Percentiles rank a stretch among this genome's conserved stretches.
Evolutionary conservation across 2,329 filamentous ascomycete species (phyloP).

Genomic region (Claviceps pazoutovae): DNA sequence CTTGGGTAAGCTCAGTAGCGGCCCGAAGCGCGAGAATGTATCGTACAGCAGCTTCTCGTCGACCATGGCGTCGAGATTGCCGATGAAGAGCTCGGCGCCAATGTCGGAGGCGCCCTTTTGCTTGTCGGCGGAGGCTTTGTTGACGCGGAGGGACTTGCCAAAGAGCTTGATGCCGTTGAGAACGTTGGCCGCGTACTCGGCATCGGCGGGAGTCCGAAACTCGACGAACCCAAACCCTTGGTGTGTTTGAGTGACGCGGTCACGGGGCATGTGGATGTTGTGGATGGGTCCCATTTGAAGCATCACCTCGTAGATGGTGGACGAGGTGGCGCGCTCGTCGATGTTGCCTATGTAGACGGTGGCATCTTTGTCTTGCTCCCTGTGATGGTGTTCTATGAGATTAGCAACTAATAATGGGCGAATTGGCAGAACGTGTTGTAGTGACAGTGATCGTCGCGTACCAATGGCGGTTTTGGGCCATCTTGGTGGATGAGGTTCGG

Average conservation of each 20-base stretch:
- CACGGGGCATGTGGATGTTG: slow-evolving; percentile 96
- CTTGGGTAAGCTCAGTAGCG: slow-evolving; percentile 72
- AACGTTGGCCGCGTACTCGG: slow-evolving; percentile 89
- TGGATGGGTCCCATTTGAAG: slow-evolving; percentile 93
- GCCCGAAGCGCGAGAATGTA: slow-evolving; percentile 83
- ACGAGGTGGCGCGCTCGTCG: slow-evolving; percentile 86
- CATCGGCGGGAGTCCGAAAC: slow-evolving; percentile 88
- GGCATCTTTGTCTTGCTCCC: slow-evolving; percentile 96
- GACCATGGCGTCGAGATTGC: slow-evolving; percentile 86
- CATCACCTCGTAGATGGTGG: slow-evolving; percentile 94
- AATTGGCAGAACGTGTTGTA: too few species aligned
- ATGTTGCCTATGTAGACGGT: slow-evolving; percentile 98
- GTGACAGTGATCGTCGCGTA: slow-evolving; percentile 22
- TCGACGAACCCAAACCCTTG: slow-evolving; percentile 99
- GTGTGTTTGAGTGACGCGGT: slow-evolving; percentile 90
- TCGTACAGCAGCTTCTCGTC: slow-evolving; percentile 95
- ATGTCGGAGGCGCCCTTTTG: slow-evolving; percentile 76
- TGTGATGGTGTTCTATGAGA: slow-evolving; percentile 18
- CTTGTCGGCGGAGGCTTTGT: slow-evolving; percentile 86
- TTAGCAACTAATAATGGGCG: not conserved
- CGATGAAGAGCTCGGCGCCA: slow-evolving; percentile 91
- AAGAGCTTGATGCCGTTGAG: slow-evolving; percentile 93
- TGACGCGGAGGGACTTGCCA: slow-evolving; percentile 90
- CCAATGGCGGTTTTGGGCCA: slow-evolving; percentile 65
- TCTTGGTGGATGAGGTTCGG: slow-evolving; percentile 22